These are phyloP conservation scores for Amoebophrya sp. DNA, from an alignment of 169 alveolate genomes.

Conservation along the genomic window DNA sequence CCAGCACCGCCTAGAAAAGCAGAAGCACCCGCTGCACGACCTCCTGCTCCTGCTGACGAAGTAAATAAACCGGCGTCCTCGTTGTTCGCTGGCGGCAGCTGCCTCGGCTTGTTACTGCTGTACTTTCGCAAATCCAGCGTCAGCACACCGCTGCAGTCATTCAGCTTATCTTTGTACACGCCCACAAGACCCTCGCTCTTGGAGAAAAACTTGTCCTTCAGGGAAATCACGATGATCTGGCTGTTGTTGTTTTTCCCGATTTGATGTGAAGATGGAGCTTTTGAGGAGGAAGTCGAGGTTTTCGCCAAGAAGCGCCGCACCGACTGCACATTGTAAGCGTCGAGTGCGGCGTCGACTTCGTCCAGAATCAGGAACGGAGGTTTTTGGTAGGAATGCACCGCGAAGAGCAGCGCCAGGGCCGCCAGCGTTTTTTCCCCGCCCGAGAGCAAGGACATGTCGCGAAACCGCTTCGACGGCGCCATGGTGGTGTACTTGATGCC, in stretches of 20 bases:
- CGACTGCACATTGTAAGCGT: conserved; percentile 73
- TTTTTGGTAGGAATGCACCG: conserved; percentile 91
- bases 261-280: no score
- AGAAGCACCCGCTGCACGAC: no score
- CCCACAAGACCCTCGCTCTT: not conserved
- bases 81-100: no score
- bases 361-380: conserved; percentile 93
- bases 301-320: not conserved
- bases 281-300: no score
- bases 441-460: not conserved
- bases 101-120: no score
- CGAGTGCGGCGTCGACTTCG: conserved; percentile 96
- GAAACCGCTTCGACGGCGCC: conserved; percentile 3
- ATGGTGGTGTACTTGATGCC: not conserved
- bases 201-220: not conserved
- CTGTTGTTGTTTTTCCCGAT: no score
- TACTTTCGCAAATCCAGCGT: not conserved
- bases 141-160: not conserved
- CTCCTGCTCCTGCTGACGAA: no score
- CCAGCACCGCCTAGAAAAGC: no score
- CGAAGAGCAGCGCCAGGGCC: conserved; percentile 88
- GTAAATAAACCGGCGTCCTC: no score
- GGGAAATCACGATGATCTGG: not conserved
- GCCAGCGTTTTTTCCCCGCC: conserved; percentile 95
- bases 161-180: not conserved